Percentiles rank a stretch among this genome's conserved stretches.
Evolutionary conservation across 2,329 filamentous ascomycete species (phyloP).

Genomic region (Trichoderma sp.): DNA sequence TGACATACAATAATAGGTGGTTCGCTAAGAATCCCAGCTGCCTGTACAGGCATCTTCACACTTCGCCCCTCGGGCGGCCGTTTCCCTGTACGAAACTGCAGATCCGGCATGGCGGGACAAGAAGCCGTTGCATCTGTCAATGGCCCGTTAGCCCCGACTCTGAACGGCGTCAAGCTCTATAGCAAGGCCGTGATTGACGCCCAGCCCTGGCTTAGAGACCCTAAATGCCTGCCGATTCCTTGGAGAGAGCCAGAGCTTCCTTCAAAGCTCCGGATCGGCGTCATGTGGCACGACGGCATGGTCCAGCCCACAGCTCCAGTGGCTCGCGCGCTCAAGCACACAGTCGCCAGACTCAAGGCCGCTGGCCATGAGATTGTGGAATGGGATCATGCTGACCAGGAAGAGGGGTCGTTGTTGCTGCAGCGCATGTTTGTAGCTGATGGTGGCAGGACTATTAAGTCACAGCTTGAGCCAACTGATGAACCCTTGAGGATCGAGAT

Average conservation of each 20-base stretch:
- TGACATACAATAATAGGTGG: constrained; percentile 37
- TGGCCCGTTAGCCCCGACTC: constrained; percentile 56
- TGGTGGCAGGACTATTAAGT: constrained; percentile 41
- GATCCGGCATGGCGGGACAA: constrained; percentile 61
- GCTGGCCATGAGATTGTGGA: constrained; percentile 53
- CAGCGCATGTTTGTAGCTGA: constrained; percentile 49
- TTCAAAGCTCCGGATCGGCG: constrained; percentile 51
- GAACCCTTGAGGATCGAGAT: constrained; percentile 44
- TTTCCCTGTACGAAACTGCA: constrained; percentile 52
- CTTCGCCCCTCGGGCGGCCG: constrained; percentile 56
- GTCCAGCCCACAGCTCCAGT: constrained; percentile 66
- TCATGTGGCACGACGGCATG: constrained; percentile 63
- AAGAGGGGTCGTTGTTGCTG: constrained; percentile 37
- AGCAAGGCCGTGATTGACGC: constrained; percentile 48
- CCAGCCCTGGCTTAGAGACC: constrained; percentile 56
- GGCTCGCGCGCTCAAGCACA: constrained; percentile 49
- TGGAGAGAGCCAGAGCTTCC: constrained; percentile 45
- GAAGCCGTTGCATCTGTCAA: constrained; percentile 63
- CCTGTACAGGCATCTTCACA: constrained; percentile 57
- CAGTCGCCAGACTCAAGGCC: constrained; percentile 42
- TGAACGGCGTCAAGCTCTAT: constrained; percentile 56
- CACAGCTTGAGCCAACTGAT: constrained; percentile 39
- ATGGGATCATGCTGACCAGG: constrained; percentile 46
- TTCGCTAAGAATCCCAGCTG: constrained; percentile 52
- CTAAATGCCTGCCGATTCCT: constrained; percentile 56